phyloP scores from a whole-genome alignment of 2,329 filamentous ascomycete genomes.

The Xylariomycetidae sp. region DNA sequence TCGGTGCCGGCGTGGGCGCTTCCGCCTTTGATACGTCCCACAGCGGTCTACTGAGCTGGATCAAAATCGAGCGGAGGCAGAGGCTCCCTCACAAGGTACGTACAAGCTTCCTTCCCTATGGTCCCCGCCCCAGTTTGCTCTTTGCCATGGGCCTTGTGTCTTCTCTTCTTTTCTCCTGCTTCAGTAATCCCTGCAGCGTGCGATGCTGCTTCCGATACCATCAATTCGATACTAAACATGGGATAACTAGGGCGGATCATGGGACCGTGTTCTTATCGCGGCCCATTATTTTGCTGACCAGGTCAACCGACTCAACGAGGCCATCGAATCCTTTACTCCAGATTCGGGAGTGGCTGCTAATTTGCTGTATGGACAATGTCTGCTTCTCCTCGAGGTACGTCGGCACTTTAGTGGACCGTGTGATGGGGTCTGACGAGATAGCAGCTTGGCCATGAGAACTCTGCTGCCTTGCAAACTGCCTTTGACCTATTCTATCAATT shows the following conservation, averaged over 20 bases:
- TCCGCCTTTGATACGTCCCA: constrained; percentile 11
- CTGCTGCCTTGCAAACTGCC: constrained; percentile 8
- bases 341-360: constrained; percentile 9
- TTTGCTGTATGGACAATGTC: constrained; percentile 11
- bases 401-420: neutral
- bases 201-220: no score
- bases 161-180: no score
- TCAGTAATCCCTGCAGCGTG: no score
- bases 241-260: constrained; percentile 8
- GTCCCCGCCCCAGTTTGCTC: no score
- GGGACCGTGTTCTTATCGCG: constrained; percentile 12
- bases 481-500: constrained; percentile 13
- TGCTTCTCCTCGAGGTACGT: constrained; percentile 11
- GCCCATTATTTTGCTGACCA: constrained; percentile 9
- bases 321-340: constrained; percentile 11
- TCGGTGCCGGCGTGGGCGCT: constrained; percentile 8
- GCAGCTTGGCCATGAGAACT: constrained; percentile 12
- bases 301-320: constrained; percentile 10
- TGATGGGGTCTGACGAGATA: neutral
- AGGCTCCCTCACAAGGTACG: constrained; percentile 11
- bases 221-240: no score
- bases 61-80: constrained; percentile 9
- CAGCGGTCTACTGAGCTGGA: constrained; percentile 10
- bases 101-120: no score
- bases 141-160: no score